Percentiles rank a stretch among this genome's conserved stretches.
phyloP scores from a whole-genome alignment of 2,329 filamentous ascomycete species.

The Geosmithia putterillii region DNA sequence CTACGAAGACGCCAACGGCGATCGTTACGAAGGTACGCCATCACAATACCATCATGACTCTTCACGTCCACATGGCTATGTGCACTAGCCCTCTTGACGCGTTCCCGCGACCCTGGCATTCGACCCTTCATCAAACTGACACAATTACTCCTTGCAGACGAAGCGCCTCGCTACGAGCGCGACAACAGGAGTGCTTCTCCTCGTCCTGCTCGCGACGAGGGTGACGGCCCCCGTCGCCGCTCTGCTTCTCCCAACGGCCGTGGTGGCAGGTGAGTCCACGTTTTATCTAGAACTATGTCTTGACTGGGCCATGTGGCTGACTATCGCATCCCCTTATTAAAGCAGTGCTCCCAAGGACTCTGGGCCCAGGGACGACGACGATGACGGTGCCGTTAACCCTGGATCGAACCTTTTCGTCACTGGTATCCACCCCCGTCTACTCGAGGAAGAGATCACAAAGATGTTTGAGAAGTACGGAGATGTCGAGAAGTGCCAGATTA shows the following conservation, averaged over 20 bases:
- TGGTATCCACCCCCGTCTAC: slow-evolving; percentile 87
- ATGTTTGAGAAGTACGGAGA: slow-evolving; percentile 98
- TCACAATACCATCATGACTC: slow-evolving; percentile 1
- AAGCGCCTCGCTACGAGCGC: slow-evolving; percentile 52
- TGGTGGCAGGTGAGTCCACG: slow-evolving; percentile 18
- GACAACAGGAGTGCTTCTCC: slow-evolving; percentile 56
- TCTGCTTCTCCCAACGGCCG: slow-evolving; percentile 49
- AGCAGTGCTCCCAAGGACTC: slow-evolving; percentile 34
- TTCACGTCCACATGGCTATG: not conserved
- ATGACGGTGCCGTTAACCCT: slow-evolving; percentile 76
- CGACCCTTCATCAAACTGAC: slow-evolving; percentile 1
- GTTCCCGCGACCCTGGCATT: slow-evolving; percentile 6
- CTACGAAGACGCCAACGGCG: slow-evolving; percentile 55
- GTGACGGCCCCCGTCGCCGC: slow-evolving; percentile 45
- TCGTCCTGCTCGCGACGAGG: slow-evolving; percentile 47
- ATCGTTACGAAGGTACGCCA: slow-evolving; percentile 51
- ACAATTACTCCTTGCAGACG: slow-evolving; percentile 30
- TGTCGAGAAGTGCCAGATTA: slow-evolving; percentile 98
- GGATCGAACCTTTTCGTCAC: slow-evolving; percentile 99
- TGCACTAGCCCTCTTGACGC: not conserved
- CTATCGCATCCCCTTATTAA: not conserved
- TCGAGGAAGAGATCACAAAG: slow-evolving; percentile 80
- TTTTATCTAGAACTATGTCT: not conserved
- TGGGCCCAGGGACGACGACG: slow-evolving; percentile 41
- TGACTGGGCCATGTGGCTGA: not conserved